Conservation (phyloP, 1,139 yeast species). For the Saccharomyces pastorianus region DNA sequence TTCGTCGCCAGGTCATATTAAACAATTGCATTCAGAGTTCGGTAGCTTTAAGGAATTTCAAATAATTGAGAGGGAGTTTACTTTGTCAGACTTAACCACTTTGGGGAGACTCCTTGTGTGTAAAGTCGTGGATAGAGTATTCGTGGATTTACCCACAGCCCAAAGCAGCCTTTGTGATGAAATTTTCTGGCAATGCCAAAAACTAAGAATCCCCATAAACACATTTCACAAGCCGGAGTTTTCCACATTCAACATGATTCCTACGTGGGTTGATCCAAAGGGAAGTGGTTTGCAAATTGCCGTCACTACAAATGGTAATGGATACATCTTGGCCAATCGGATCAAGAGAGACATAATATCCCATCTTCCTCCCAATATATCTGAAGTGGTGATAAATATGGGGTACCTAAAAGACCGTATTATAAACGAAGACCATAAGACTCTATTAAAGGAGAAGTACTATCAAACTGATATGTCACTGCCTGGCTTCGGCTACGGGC, state of each 20-base stretch:
- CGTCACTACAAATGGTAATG: constrained; percentile 80
- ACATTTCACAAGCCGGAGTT: constrained; percentile 64
- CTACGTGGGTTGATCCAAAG: constrained; percentile 63
- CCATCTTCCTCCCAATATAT: constrained; percentile 62
- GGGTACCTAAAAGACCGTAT: constrained; percentile 57
- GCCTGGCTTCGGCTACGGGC: constrained; percentile 38
- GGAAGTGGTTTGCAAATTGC: constrained; percentile 61
- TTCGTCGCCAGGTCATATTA: constrained; percentile 17
- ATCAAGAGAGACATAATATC: constrained; percentile 66
- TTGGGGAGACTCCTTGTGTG: constrained; percentile 61
- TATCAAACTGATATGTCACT: constrained; percentile 13
- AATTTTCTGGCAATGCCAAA: constrained; percentile 45
- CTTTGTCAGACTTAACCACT: constrained; percentile 39
- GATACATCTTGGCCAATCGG: constrained; percentile 78
- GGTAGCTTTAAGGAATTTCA: constrained; percentile 21
- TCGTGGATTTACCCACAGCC: constrained; percentile 43
- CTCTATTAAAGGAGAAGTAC: constrained; percentile 16
- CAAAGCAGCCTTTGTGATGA: constrained; percentile 31
- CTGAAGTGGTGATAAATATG: constrained; percentile 56
- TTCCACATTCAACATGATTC: constrained; percentile 69
- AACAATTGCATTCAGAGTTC: constrained; percentile 14
- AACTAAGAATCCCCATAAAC: constrained; percentile 71
- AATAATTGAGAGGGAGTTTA: constrained; percentile 35
- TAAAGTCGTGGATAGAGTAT: constrained; percentile 63
- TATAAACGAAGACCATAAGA: constrained; percentile 43